Base-by-base conservation (phyloP, 2,329 filamentous ascomycete species). In the Xylariaceae sp. region DNA sequence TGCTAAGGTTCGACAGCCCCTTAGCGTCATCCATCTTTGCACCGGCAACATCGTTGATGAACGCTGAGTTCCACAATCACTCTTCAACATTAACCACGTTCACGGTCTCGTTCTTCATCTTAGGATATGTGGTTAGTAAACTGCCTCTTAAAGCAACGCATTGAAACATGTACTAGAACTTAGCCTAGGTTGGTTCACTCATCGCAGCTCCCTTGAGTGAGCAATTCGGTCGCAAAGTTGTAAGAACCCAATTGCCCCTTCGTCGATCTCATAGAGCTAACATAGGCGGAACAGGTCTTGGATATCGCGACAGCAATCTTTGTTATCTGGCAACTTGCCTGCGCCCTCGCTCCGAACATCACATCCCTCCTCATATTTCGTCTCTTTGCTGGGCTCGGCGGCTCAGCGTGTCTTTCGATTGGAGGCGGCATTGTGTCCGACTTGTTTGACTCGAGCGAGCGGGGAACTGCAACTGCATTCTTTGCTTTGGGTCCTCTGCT, bases 21-120 rank as follows among this genome's bases (percentile, higher is more conserved):
- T 28, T 60, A n/a, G 58, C 58, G 34, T 60, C 58, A n/a, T 60
- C 58, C 19, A 60, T 60, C 19, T 33, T 60, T 11, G 58, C 58
- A 29, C 58, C 58, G 26, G 58, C 53, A 46, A 58, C 49, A 17
- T 33, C 49, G 12, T 45, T 57, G 49, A 53, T 60, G 49, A 49
- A 55, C 39, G 34, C 21, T 21, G 58, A 61, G 24, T 61, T 61
- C 43, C 33, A 52, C 34, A 61, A 58, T 23, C 12, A 56, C 16
- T 46, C 33, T 31, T 26, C 21, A 16, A 52, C 47, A 39, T 34
- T 61, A n/a, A 49, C 55, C 34, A 58, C 51, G 16, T 61, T 61
- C 40, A 49, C 51, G n/a, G 58, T 61, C 21, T 61, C 58, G 16
- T 55, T 61, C 51, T 61, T 58, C 55, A 58, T 61, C 11, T 34